Evolutionary conservation across 352 stramenopile genomes (phyloP), one percentile per base, ranked within the genome.

Genomic region (Pythium chondricola): DNA sequence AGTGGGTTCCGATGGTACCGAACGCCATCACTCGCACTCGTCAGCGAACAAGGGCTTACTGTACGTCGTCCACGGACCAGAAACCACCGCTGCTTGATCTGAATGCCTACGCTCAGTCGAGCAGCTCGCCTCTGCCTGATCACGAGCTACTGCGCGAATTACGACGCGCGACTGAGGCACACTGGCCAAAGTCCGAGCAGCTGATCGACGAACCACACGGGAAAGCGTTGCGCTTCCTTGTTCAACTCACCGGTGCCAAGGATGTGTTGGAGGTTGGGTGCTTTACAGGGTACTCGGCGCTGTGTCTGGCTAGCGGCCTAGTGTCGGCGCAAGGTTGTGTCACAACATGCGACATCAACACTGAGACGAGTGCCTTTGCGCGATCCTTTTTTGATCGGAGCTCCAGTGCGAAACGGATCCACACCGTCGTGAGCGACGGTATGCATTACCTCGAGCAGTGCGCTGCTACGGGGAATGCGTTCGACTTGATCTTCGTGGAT

Each of bases 401-500:
- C 56, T 48, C 59, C 8, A 58, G 51, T 6, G 51, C 37, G 7
- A 20, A 43, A 8, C 64, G 82, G 52, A 77, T 85, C 47, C 48
- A 60, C 0, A 65, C 51, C 27, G 38, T 74, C 14, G 54, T 75
- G 14, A 55, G 50, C 31, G 68, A 87, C 39, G 71, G 66, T 24
- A 56, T 83, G 38, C 61, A 61, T 39, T 69, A 61, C 46, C 51
- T 88, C 10, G 58, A 61, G 5, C 40, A 38, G 29, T 41, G 74
- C 18, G 57, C 45, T 8, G 31, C 11, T 3, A 37, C 32, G 7
- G 9, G 29, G 18, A 54, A 71, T 16, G 63, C 76, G 33, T 97
- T 97, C 63, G 93, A 98, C 59, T 62, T 98, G 20, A 88, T 97
- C n/a, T 97, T 97, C 68, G 65, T 98, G 3, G 93, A 98, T 65